phyloP scores from a whole-genome alignment of 1,284 basidiomycete species.

The Cutaneotrichosporon curvatum region DNA sequence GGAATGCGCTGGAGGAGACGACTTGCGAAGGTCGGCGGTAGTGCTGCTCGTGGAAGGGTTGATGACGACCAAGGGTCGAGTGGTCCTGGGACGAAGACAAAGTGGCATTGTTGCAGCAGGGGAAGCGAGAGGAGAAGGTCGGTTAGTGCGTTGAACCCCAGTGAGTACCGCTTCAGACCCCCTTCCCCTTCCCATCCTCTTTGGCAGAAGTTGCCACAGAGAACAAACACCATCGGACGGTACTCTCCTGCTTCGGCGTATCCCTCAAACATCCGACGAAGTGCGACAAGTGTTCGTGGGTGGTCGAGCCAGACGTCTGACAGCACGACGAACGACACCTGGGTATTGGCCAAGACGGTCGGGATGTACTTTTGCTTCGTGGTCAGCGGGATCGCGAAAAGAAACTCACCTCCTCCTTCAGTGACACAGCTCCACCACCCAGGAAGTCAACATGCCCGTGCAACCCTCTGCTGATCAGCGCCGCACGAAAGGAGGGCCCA shows the following conservation, averaged over 20 bases:
- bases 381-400: neutral
- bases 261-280: constrained; percentile 80
- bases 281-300: constrained; percentile 67
- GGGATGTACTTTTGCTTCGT: constrained; percentile 40
- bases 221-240: constrained; percentile 75
- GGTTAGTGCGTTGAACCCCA: constrained; percentile 76
- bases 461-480: constrained; percentile 56
- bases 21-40: constrained; percentile 65
- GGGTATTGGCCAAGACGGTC: constrained; percentile 45
- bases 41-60: constrained; percentile 68
- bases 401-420: constrained; percentile 76
- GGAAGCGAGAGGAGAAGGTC: constrained; percentile 78
- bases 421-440: constrained; percentile 80
- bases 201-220: constrained; percentile 93
- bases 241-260: constrained; percentile 77
- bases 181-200: constrained; percentile 70
- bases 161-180: constrained; percentile 76
- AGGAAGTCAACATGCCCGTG: constrained; percentile 93
- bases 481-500: constrained; percentile 18
- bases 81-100: constrained; percentile 91
- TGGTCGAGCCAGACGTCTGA: constrained; percentile 79
- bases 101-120: constrained; percentile 72
- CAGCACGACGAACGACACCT: constrained; percentile 85
- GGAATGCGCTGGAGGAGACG: constrained; percentile 66
- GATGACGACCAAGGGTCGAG: constrained; percentile 73